phyloP scores from a whole-genome alignment of 2,329 filamentous ascomycete genomes.

The Ophiostoma himal-ulmi region DNA sequence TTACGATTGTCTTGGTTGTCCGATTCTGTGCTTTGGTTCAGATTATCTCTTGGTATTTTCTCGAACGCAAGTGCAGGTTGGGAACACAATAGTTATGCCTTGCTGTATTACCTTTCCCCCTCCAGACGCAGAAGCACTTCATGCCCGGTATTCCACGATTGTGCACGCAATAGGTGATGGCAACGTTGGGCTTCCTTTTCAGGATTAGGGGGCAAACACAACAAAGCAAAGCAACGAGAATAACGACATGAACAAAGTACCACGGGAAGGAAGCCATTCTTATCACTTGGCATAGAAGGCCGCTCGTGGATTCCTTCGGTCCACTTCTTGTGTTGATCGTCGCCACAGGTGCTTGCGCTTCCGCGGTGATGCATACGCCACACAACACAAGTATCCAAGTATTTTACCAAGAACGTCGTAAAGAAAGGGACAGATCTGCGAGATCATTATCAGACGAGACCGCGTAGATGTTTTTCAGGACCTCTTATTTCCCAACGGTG shows the following conservation, averaged over 20 bases:
- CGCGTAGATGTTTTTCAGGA: no score
- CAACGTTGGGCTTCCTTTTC: neutral
- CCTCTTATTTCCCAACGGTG: no score
- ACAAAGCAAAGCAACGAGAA: neutral
- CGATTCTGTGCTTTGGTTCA: no score
- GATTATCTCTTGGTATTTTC: no score
- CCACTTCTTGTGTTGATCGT: neutral
- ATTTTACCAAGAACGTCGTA: no score
- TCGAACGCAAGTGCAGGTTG: no score
- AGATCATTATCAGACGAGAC: neutral
- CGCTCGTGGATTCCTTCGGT: neutral
- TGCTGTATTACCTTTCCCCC: neutral
- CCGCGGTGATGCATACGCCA: neutral
- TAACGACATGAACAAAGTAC: neutral
- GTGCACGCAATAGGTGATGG: neutral
- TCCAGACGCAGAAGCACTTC: neutral
- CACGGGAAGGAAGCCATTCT: neutral
- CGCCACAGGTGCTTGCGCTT: neutral
- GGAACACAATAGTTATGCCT: neutral
- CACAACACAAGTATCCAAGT: no score
- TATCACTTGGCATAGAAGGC: neutral
- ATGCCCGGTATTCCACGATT: neutral
- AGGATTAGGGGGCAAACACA: neutral
- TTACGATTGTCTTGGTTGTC: no score
- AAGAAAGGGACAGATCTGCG: neutral